Conservation (phyloP, 177 flowering plant genomes). For the Tripterygium wilfordii region DNA sequence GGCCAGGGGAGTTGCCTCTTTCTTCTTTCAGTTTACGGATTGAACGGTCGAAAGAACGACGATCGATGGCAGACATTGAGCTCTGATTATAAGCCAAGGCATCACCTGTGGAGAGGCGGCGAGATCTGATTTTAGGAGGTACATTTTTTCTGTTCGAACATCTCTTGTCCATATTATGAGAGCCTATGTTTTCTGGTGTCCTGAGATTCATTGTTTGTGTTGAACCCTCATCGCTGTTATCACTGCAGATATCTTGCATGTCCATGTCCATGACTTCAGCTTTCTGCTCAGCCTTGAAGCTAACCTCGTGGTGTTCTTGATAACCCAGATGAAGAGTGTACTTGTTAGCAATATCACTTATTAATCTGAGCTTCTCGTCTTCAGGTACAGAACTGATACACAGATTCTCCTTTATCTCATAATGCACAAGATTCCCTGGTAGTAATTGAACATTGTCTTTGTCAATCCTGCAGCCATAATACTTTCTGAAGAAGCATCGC, state of each 20-base stretch:
- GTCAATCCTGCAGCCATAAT: constrained; percentile 1
- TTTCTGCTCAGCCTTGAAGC: not conserved
- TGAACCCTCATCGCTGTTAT: not conserved
- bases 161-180: not conserved
- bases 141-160: not conserved
- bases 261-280: constrained; percentile 1
- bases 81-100: not conserved
- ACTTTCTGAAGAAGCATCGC: constrained; percentile 1
- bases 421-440: constrained; percentile 1
- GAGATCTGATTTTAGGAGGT: not conserved
- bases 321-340: not conserved
- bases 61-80: not conserved
- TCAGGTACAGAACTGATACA: not conserved
- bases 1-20: not conserved
- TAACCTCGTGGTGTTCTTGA: not conserved
- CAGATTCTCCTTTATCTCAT: constrained; percentile 1
- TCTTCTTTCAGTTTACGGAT: not conserved
- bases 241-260: constrained; percentile 1
- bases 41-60: not conserved
- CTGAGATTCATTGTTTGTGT: not conserved
- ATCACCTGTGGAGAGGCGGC: not conserved
- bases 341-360: not conserved
- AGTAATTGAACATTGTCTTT: not conserved
- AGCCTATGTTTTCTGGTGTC: not conserved
- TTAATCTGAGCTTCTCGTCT: not conserved